Base-by-base conservation (phyloP, 75 land plant species). In the Adiantum capillusveneris region DNA sequence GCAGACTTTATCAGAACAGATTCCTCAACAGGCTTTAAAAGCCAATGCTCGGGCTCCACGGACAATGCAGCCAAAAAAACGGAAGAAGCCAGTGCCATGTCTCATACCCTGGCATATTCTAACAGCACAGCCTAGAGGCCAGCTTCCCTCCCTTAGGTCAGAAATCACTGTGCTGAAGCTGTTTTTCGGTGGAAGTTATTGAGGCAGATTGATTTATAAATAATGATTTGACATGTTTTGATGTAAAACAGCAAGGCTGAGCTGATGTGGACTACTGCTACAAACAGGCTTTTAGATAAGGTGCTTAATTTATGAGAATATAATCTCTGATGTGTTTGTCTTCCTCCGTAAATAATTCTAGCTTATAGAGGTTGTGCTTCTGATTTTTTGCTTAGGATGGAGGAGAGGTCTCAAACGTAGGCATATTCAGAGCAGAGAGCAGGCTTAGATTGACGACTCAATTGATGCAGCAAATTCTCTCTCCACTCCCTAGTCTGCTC, bases 371-470 rank as follows among this genome's bases (percentile, higher is more conserved):
- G 3, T 34, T 34, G 7, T 34, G 37, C 37, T 34, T 34, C 37
- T 34, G 37, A 29, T 29, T 11, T 29, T 53, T n/a, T 18, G n/a
- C 16, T 14, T 59, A 60, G 76, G 68, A 53, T 16, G 56, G 60
- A 50, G 76, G 63, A 36, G 74, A 34, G 22, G 53, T 54, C 11
- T 63, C 70, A 14, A 26, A 30, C 29, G 39, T 53, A 51, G 76
- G 71, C 51, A 44, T 45, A 49, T 48, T 50, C 12, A 43, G 68
- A 52, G 68, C 75, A 64, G 71, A 43, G 49, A 60, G 57, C 58
- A 74, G 78, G 25, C 44, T 75, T 51, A 75, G 64, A 44, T 57
- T 75, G 20, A 75, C 74, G 29, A 75, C 78, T 45, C 78, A 75
- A 59, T 68, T 75, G 50, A 75, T 75, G 78, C 74, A 75, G 53